Evolutionary conservation across 2,329 filamentous ascomycete species (phyloP).

Genomic region (Herpotrichia juniperi): DNA sequence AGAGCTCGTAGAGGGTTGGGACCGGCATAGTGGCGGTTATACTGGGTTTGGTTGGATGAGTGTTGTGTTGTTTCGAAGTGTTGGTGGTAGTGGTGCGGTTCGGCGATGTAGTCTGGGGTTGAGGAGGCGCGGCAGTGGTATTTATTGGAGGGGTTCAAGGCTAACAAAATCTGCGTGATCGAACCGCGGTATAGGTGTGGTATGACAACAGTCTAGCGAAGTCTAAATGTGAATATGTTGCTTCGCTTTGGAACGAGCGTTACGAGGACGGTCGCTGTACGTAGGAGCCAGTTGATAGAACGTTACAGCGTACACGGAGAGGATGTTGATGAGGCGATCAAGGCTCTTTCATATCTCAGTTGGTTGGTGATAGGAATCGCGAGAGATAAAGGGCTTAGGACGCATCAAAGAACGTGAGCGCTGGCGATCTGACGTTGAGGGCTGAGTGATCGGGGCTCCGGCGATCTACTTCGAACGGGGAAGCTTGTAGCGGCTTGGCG

Average conservation of each 20-base stretch:
- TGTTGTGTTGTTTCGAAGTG: not conserved
- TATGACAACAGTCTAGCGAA: no score
- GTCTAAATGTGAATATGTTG: no score
- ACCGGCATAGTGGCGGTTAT: conserved; percentile 29
- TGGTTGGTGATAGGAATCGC: not conserved
- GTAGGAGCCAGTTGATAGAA: not conserved
- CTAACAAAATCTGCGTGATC: no score
- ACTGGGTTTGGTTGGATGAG: not conserved
- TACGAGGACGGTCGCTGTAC: not conserved
- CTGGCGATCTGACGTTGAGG: conserved; percentile 1
- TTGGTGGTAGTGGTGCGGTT: not conserved
- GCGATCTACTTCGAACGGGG: no score
- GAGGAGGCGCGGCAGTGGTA: no score
- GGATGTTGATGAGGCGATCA: not conserved
- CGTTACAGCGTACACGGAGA: not conserved
- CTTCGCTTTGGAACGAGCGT: not conserved
- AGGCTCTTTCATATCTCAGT: not conserved
- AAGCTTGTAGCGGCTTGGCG: not conserved
- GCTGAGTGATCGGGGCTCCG: not conserved
- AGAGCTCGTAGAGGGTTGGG: conserved; percentile 11
- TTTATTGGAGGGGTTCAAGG: no score
- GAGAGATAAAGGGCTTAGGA: not conserved
- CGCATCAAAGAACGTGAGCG: not conserved
- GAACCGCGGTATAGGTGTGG: no score
- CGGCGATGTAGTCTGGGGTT: no score